Conservation (phyloP, 495 filamentous ascomycete genomes). For the Symbiotaphrina buchneri region DNA sequence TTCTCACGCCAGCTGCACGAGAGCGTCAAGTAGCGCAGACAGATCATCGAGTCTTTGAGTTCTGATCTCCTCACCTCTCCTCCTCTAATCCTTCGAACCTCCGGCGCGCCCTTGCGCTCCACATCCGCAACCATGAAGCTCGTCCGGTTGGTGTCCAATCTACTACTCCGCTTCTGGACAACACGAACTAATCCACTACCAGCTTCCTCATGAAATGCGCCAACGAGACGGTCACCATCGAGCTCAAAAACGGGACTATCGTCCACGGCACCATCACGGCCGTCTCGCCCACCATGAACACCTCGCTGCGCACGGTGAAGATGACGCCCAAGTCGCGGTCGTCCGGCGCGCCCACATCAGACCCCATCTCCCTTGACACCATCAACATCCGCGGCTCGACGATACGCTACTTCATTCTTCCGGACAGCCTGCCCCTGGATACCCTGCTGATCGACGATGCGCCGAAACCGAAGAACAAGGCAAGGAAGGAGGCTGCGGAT, state of each 20-base stretch:
- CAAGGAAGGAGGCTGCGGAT: slow-evolving; percentile 67
- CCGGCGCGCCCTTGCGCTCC: too few species aligned
- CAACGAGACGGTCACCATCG: slow-evolving; percentile 93
- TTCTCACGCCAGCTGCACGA: too few species aligned
- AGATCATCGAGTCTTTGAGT: too few species aligned
- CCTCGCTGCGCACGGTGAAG: slow-evolving; percentile 75
- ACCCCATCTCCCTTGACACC: slow-evolving; percentile 70
- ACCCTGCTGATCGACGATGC: slow-evolving; percentile 88
- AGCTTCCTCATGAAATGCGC: slow-evolving; percentile 98
- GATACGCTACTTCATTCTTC: slow-evolving; percentile 84
- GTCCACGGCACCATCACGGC: slow-evolving; percentile 88
- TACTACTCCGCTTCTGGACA: neutral
- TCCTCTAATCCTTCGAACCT: too few species aligned
- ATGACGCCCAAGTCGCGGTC: slow-evolving; percentile 74
- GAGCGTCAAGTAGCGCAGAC: too few species aligned
- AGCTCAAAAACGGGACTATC: slow-evolving; percentile 95
- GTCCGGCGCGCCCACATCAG: too few species aligned
- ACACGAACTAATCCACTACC: slow-evolving; percentile 5
- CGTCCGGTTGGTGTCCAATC: too few species aligned
- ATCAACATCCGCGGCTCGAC: slow-evolving; percentile 91
- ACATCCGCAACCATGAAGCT: too few species aligned
- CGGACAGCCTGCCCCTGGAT: slow-evolving; percentile 83
- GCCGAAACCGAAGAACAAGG: slow-evolving; percentile 98
- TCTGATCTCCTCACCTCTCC: too few species aligned
- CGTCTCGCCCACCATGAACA: slow-evolving; percentile 95